Conservation (phyloP, 176 grass and related monocot genomes). For the Hordeum vulgare region MorexV3_pseudomolecules_assembly NC_058522.1:514773457-514773956, state of each 20-base stretch:
- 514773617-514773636: not conserved
- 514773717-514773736: not conserved
- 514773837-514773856: too few species aligned
- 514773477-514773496: not conserved
- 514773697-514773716: not conserved
- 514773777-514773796: not conserved
- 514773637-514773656: not conserved
- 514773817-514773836: too few species aligned
- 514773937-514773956: too few species aligned
- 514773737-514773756: not conserved
- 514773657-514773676: not conserved
- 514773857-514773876: too few species aligned
- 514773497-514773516: conserved; percentile 3
- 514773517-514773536: not conserved
- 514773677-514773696: not conserved
- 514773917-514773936: too few species aligned
- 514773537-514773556: conserved; percentile 9
- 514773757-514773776: not conserved
- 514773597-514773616: conserved; percentile 9
- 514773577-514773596: not conserved
- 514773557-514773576: not conserved
- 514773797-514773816: not conserved
- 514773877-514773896: too few species aligned
- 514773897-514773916: too few species aligned
- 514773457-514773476: not conserved